Base-by-base conservation (phyloP, 768 basidiomycete genomes). In the Agaricus subrufescens region DNA sequence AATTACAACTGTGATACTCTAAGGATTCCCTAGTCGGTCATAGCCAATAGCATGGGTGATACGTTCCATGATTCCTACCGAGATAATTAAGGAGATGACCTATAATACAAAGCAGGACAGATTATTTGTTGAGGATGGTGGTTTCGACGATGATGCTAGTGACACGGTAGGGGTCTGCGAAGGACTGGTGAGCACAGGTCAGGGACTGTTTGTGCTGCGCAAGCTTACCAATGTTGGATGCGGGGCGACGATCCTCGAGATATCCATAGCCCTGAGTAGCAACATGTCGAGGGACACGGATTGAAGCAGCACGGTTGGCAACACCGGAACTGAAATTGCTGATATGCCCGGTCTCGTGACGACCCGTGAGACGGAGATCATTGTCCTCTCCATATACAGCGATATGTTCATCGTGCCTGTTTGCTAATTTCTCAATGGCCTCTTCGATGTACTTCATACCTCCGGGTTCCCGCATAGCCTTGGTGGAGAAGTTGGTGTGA, bases 331-430 rank as follows among this genome's bases (percentile, higher is more conserved):
- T 89, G 81, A 99, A 99, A 54, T 71, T 69, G 62, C 86, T 81
- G 65, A 98, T 98, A 75, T 94, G 92, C 56, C 89, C 94, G 50
- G 97, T 99, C 82, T 99, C 97, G 72, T 98, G 96, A 62, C 89
- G 87, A 58, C 97, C 97, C 27, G 95, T 97, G 68, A 99, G 80
- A 66, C 97, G 85, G 59, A 94, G 77, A 54, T 98, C 97, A 74
- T 98, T 99, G 81, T 96, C 94, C 70, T 96, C 94, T 60, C 96
- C 96, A 71, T 97, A 98, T 44, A 97, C 94, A 40, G 92, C 92
- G 62, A 97, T 97, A 78, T 98, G 95, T 74, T 98, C 88, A 58
- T 88, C 78, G 73, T 99, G 97, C 70, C 85, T 84, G 77, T 88
- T 87, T 63, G 85, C 75, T 58, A 99, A 80, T 77, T 96, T 98